Evolutionary conservation across 169 alveolate species (phyloP), one percentile per base, ranked within the genome.

Genomic region (Plasmodium fragile): DNA sequence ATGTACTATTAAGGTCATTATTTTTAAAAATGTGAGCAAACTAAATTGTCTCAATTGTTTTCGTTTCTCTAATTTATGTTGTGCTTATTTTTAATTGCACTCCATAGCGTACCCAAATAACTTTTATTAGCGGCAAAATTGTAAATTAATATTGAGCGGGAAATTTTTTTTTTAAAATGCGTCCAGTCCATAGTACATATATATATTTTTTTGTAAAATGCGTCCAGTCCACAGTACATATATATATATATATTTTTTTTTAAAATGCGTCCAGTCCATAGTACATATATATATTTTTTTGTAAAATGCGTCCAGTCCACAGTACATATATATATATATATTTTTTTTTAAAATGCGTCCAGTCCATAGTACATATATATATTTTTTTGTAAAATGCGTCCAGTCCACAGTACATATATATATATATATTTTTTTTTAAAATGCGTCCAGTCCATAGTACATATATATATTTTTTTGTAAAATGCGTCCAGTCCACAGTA

Each of bases 21-120:
- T 22, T 52, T 81, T 78, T n/a, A 10, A 36, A 78, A 39, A 28
- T 81, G 41, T 55, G 90, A 52, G 77, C 11, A 81, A 52, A 52
- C 18, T 22, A 81, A 81, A 81, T 32, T 81, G 90, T 81, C 90
- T 81, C 90, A 53, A 81, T 65, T 65, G 16, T 65, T 6, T 28
- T 28, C 13, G 16, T 65, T 65, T 65, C 75, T 65, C 39, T 81
- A 18, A 10, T 18, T 81, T 81, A 28, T 22, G 90, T 6, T 25
- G 59, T 52, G 39, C 90, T 52, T 53, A 81, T 52, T 81, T 55
- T 79, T 52, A 81, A 55, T 52, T 81, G 22, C 52, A 32, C 25
- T 52, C 13, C 71, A 34, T 30, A 18, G 39, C n/a, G 25, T 10
- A 30, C 39, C 65, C 36, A 30, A 78, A 39, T 32, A 18, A 41